Evolutionary conservation across 352 stramenopile species (phyloP).

Genomic region (Globisporangium barbulae): DNA sequence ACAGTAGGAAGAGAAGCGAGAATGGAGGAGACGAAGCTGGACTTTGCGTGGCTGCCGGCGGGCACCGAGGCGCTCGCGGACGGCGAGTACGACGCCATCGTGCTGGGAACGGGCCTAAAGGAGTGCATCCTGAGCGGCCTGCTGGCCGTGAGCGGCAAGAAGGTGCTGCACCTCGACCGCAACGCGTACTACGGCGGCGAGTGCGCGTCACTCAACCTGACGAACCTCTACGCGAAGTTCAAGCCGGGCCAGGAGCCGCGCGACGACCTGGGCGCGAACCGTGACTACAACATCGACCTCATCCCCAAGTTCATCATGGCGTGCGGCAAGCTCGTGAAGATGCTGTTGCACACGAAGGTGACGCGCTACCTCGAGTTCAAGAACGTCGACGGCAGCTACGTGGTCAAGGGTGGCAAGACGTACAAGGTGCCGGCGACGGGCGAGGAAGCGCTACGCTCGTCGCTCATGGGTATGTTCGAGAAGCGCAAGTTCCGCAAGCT

Average conservation of each 20-base stretch:
- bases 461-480: conserved; percentile 99
- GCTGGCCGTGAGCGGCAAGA: conserved; percentile 92
- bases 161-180: conserved; percentile 97
- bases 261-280: conserved; percentile 91
- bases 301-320: conserved; percentile 99
- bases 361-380: conserved; percentile 99
- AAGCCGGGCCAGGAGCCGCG: conserved; percentile 64
- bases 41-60: conserved; percentile 94
- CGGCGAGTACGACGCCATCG: conserved; percentile 99
- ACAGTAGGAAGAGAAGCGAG: conserved; percentile 3
- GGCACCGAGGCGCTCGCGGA: conserved; percentile 96
- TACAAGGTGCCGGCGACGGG: conserved; percentile 97
- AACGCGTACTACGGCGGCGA: conserved; percentile 98
- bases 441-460: conserved; percentile 94
- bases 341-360: conserved; percentile 96
- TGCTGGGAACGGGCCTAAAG: conserved; percentile 99
- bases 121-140: conserved; percentile 98
- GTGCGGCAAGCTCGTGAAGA: conserved; percentile 99
- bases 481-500: conserved; percentile 99
- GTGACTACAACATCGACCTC: conserved; percentile 99
- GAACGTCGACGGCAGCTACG: conserved; percentile 98
- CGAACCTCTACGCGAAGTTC: conserved; percentile 97
- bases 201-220: conserved; percentile 97
- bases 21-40: conserved; percentile 59
- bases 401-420: conserved; percentile 96